Evolutionary conservation across 352 stramenopile genomes (phyloP), one percentile per base, ranked within the genome.

Genomic region (Pythium vanterpoolii): DNA sequence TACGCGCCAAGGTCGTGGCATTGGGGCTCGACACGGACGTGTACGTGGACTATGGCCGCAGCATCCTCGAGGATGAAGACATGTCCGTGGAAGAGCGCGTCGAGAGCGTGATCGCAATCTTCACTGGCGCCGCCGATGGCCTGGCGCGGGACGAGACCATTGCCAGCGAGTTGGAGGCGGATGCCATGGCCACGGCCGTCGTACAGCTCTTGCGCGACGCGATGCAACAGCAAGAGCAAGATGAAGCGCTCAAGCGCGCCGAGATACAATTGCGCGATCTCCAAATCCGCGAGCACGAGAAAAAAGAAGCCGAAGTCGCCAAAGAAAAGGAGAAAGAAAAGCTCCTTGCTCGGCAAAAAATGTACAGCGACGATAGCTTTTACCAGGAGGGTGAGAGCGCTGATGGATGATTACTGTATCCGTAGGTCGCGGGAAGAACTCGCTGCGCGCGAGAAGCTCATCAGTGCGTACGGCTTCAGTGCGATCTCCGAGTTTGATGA

Each of bases 401-500:
- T 26, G 18, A 33, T 58, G 50, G 10, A n/a, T n/a, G n/a, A n/a
- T 50, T 24, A 10, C 45, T 23, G 40, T 4, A 11, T 24, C 1
- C 46, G 21, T 43, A 76, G 68, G 68, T 86, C 84, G n/a, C 70
- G 79, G 0, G 72, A 92, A 44, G 77, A 94, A 60, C 69, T 94
- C 7, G 71, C 67, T 2, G 71, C 77, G 36, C 72, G 82, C 1
- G 85, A 94, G 63, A 85, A 91, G 61, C 76, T 94, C 48, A 85
- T 94, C 49, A 89, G 66, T 39, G 79, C 79, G 49, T 94, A 94
- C 56, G 85, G 85, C 28, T 87, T 90, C 60, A 88, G 76, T 13
- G 71, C 79, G 31, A 78, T 90, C 58, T 90, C 82, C 0, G 81
- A 91, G 69, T 89, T 91, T 56, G 85, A 94, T 54, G 85, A 94